phyloP scores from a whole-genome alignment of 176 grass and related monocot species.

The Triticum urartu region DNA sequence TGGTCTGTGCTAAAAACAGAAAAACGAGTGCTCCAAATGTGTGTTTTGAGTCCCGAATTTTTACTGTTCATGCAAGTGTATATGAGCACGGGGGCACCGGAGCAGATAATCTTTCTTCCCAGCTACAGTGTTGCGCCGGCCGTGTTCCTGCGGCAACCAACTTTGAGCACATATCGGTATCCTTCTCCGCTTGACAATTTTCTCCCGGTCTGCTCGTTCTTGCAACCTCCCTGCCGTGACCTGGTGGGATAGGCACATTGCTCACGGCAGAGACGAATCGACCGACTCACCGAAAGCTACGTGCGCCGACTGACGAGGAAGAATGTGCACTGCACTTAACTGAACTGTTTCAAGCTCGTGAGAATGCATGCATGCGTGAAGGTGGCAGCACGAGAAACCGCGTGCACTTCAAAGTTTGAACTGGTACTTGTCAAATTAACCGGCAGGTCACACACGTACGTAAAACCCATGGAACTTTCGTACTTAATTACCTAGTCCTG shows the following conservation, averaged over 20 bases:
- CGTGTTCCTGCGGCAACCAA: neutral
- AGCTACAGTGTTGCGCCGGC: neutral
- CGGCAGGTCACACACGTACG: conserved; percentile 19
- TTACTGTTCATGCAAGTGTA: too few relatives aligned
- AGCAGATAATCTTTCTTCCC: too few relatives aligned
- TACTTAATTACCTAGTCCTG: neutral
- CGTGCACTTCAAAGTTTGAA: neutral
- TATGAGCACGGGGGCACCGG: too few relatives aligned
- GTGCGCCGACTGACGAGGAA: neutral
- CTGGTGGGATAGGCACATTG: neutral
- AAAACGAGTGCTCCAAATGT: too few relatives aligned
- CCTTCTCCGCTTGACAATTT: neutral
- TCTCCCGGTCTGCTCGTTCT: neutral
- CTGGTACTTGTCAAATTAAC: neutral
- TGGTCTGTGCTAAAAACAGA: too few relatives aligned
- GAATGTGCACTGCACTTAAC: neutral
- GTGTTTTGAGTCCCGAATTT: too few relatives aligned
- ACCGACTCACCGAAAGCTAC: neutral
- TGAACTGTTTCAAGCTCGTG: neutral
- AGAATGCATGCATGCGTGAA: neutral
- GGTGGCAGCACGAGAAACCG: neutral
- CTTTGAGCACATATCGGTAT: neutral
- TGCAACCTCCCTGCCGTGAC: neutral
- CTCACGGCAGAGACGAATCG: neutral
- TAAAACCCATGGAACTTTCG: neutral